These are phyloP conservation scores for Blastocystis sp. DNA, from an alignment of 352 stramenopile genomes.

Conservation along the genomic window DNA sequence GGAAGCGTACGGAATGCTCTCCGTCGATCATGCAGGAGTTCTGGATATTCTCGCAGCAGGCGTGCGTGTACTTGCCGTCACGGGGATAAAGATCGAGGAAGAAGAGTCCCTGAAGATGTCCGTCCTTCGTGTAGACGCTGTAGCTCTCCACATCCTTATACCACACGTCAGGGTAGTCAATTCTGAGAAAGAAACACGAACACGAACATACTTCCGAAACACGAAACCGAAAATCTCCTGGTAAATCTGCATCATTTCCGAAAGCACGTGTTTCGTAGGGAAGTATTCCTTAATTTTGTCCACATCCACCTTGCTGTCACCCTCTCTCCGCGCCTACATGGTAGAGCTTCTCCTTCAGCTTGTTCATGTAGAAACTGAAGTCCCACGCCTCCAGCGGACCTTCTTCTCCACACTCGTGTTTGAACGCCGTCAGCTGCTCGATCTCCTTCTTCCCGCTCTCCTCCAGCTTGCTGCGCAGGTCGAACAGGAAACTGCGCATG, in stretches of 20 bases:
- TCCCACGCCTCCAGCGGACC: constrained; percentile 79
- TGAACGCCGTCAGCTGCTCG: constrained; percentile 62
- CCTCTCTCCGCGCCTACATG: neutral
- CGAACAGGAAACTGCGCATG: constrained; percentile 68
- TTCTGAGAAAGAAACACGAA: neutral
- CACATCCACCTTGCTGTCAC: constrained; percentile 72
- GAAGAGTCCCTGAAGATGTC: constrained; percentile 69
- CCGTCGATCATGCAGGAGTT: constrained; percentile 69
- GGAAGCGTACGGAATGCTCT: constrained; percentile 60
- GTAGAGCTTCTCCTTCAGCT: constrained; percentile 69
- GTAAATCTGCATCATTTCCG: constrained; percentile 73
- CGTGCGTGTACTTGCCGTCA: constrained; percentile 74
- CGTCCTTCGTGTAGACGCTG: constrained; percentile 67
- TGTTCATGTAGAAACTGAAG: constrained; percentile 76
- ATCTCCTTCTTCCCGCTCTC: constrained; percentile 71
- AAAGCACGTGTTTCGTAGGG: constrained; percentile 72
- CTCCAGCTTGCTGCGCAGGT: constrained; percentile 69
- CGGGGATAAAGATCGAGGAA: constrained; percentile 76
- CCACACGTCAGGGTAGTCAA: constrained; percentile 68
- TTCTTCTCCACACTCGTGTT: constrained; percentile 66
- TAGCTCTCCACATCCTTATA: constrained; percentile 77
- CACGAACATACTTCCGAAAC: constrained; percentile 68
- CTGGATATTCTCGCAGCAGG: constrained; percentile 75
- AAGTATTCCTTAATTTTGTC: constrained; percentile 77
- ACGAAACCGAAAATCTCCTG: constrained; percentile 73